Evolutionary conservation across 345 rosid genomes (phyloP), one percentile per base, ranked within the genome.

Genomic region (Lumnitzera racemosa): DNA sequence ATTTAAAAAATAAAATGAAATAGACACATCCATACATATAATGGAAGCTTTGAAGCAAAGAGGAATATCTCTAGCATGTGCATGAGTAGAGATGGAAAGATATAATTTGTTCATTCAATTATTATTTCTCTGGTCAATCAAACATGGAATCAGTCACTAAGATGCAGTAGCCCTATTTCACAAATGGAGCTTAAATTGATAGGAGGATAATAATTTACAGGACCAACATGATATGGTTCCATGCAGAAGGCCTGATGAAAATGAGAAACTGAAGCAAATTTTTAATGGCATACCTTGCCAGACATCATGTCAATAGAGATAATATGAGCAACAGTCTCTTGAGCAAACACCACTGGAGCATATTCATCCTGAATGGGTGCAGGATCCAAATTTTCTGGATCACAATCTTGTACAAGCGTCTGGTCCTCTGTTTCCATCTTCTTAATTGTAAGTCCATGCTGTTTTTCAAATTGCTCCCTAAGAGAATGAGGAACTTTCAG

Each of bases 261-360:
- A 11, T 53, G 43, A 62, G 43, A 36, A 36, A 36, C 10, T 36
- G 43, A 36, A 36, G 43, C 43, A 36, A 36, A 23, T 53, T 11
- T 47, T 58, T 70, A 55, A 57, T 12, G 52, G 50, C 79, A 43
- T 59, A 92, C 98, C 88, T 82, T 81, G 67, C 98, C 98, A 57
- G 98, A 92, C 98, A 87, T 89, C 98, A 89, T 92, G 73, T 92
- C 98, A 31, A 92, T 86, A 11, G 96, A 92, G 62, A 91, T 87
- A 60, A 92, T 89, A 71, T 92, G 96, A 31, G 98, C 80, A 49
- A 92, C 98, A 23, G 98, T 89, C 76, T 92, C 96, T 65, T 92
- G 98, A 68, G 96, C 81, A 75, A 92, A 87, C 60, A 89, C 79
- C 3, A 92, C 97, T 2, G 98, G 98, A 6, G 97, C 97, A 61